Evolutionary conservation across 306 rosid species (phyloP).

Genomic region (Ammopiptanthus mongolicus): DNA sequence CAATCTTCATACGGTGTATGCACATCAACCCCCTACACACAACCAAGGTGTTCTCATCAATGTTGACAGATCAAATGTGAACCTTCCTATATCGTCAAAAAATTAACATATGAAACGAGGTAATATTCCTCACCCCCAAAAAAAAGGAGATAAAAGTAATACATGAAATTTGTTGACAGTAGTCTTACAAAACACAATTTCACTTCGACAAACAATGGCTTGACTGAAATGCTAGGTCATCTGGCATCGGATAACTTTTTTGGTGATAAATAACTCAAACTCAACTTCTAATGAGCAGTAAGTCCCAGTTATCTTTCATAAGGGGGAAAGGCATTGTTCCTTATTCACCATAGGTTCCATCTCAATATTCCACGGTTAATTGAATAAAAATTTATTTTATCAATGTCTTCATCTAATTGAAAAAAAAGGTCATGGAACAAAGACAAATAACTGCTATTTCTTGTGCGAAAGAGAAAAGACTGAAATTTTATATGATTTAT

Average conservation of each 20-base stretch:
- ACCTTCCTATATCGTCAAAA: slow-evolving; percentile 5
- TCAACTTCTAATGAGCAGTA: background rate
- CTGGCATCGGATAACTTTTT: background rate
- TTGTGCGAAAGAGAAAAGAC: background rate
- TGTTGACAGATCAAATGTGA: slow-evolving; percentile 12
- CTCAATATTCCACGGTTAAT: background rate
- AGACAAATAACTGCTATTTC: background rate
- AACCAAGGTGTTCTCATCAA: slow-evolving; percentile 28
- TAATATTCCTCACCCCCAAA: background rate
- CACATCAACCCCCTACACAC: slow-evolving; percentile 90
- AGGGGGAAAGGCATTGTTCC: background rate
- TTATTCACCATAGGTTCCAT: background rate
- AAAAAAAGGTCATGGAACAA: background rate
- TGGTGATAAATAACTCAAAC: background rate
- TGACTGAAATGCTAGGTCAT: background rate
- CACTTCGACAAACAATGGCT: background rate
- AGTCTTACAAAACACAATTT: background rate
- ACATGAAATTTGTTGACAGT: background rate
- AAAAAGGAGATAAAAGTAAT: background rate
- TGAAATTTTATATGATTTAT: background rate
- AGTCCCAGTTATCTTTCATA: background rate
- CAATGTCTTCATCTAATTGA: background rate
- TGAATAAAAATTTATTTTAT: background rate
- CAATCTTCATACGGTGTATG: slow-evolving; percentile 93
- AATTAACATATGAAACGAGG: background rate